Evolutionary conservation across 1,139 yeast species (phyloP), one percentile per base, ranked within the genome.

Genomic region (Lodderomyces elongisporus): DNA sequence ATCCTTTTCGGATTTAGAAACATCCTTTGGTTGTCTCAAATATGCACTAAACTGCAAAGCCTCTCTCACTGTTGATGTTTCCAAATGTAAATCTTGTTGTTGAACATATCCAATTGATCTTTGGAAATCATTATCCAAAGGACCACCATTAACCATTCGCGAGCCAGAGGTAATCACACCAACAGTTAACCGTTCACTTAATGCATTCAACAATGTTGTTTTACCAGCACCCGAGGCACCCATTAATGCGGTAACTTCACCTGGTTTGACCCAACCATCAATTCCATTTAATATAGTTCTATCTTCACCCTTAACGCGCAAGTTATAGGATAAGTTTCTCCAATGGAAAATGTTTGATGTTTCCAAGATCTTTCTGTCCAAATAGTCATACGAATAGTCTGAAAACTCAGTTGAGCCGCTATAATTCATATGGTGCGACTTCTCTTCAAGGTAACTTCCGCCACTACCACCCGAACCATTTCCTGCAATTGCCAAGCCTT

Each of bases 261-360:
- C 66, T 4, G 66, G 66, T 38, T 57, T 55, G 18, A 59, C 65
- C 62, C 63, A 83, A 33, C 94, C 94, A 53, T 82, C 88, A 36
- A 84, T 84, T 42, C 74, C 71, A 48, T 73, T 67, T 51, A 84
- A 65, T 45, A 84, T 70, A 28, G 79, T 69, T 47, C 87, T 67
- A 13, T 74, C 66, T 47, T 74, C 84, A n/a, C 59, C 53, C 52
- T 82, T 81, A 49, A 81, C 75, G 47, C 76, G 68, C 37, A 84
- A 79, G 44, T 80, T 82, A 52, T 82, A 84, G 42, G 85, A 78
- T 32, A 84, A 77, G 50, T 82, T 74, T 53, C 76, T 75, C 94
- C 94, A 84, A 53, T 60, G 5, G 72, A 83, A 83, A 34, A 79
- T 75, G 28, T 36, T 41, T 54, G 59, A 79, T n/a, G 38, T 37